A percentile compares a stretch with the other conserved stretches of the same genome.
Evolutionary conservation across 2,329 filamentous ascomycete species (phyloP).

Genomic region (Periconia sp.): DNA sequence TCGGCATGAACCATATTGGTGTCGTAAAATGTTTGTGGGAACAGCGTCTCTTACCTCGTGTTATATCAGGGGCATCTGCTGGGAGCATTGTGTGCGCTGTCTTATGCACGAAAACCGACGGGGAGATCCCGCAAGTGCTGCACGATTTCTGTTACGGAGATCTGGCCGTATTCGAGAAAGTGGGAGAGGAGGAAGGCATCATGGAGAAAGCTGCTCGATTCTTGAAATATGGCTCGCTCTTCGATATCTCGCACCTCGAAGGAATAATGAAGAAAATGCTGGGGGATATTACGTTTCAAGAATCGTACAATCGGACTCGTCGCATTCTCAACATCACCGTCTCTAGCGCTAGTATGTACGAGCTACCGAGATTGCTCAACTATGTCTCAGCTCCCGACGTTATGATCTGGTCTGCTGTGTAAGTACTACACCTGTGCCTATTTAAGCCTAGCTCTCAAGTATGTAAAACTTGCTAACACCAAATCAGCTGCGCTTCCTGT

Average conservation of each 20-base stretch:
- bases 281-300: constrained; percentile 91
- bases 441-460: constrained; percentile 15
- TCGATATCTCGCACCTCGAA: constrained; percentile 81
- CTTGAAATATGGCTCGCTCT: constrained; percentile 81
- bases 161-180: constrained; percentile 77
- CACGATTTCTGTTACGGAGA: constrained; percentile 79
- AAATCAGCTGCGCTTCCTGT: constrained; percentile 82
- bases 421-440: constrained; percentile 42
- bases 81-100: constrained; percentile 86
- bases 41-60: constrained; percentile 75
- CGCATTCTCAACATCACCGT: constrained; percentile 94
- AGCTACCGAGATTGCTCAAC: constrained; percentile 85
- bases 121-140: constrained; percentile 75
- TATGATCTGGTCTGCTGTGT: constrained; percentile 92
- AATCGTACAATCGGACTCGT: constrained; percentile 93
- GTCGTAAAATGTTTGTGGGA: constrained; percentile 84
- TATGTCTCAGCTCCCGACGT: constrained; percentile 94
- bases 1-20: constrained; percentile 91
- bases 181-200: constrained; percentile 65
- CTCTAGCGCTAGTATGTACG: constrained; percentile 84
- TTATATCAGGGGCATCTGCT: constrained; percentile 86
- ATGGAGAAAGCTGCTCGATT: constrained; percentile 74
- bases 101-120: constrained; percentile 77
- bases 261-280: constrained; percentile 81
- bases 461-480: no score